Conservation (phyloP, 257 asterid species). For the Solanum dulcamara region DNA sequence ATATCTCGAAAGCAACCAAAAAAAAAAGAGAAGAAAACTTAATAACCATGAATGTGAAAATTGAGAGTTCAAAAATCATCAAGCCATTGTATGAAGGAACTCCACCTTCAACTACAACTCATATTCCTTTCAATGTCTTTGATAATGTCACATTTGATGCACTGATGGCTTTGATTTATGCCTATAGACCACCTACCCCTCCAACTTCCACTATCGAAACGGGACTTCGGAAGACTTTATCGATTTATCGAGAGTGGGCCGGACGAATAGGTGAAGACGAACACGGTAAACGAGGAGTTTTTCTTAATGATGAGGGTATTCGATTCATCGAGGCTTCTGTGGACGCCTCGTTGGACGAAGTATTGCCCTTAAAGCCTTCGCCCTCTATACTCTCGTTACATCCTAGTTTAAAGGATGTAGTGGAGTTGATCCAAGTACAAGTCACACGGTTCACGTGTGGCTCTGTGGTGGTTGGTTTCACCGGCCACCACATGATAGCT, state of each 20-base stretch:
- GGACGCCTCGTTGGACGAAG: slow-evolving; percentile 31
- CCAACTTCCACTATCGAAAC: slow-evolving; percentile 32
- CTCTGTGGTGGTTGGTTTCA: slow-evolving; percentile 62
- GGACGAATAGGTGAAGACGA: slow-evolving; percentile 49
- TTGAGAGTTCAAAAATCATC: slow-evolving; percentile 46
- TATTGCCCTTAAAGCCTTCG: slow-evolving; percentile 32
- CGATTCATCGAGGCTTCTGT: slow-evolving; percentile 60
- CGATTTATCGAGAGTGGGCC: slow-evolving; percentile 56
- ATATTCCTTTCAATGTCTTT: slow-evolving; percentile 50
- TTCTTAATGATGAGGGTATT: slow-evolving; percentile 57
- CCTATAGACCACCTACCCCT: slow-evolving; percentile 62
- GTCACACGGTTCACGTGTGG: slow-evolving; percentile 69
- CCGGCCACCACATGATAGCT: slow-evolving; percentile 63
- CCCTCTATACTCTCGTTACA: slow-evolving; percentile 45
- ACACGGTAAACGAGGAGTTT: slow-evolving; percentile 26
- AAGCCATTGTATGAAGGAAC: slow-evolving; percentile 48
- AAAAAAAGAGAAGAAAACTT: background rate
- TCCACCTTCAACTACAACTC: slow-evolving; percentile 19
- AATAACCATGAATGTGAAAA: slow-evolving; percentile 36
- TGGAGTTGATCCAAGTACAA: slow-evolving; percentile 62
- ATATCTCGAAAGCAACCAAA: background rate
- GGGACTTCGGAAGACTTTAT: slow-evolving; percentile 51
- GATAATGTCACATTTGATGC: slow-evolving; percentile 52
- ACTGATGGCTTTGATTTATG: slow-evolving; percentile 61
- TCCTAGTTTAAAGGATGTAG: slow-evolving; percentile 41